Base-by-base conservation (phyloP, 768 basidiomycete species). In the Suillus paluster region DNA sequence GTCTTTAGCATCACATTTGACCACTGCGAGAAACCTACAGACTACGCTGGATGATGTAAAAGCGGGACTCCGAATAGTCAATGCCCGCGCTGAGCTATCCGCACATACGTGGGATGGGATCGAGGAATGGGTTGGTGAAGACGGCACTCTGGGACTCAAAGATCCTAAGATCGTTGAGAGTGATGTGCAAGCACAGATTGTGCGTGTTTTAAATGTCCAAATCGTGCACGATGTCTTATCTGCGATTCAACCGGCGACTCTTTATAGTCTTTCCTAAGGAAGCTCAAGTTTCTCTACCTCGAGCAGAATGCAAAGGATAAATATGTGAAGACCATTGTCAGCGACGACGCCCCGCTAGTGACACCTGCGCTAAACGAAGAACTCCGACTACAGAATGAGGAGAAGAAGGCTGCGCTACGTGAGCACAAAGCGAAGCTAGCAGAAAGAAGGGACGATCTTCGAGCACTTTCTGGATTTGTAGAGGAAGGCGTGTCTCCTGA, bases 231-330 rank as follows among this genome's bases (percentile, higher is more conserved):
- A 5, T 5, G 3, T 2, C 44, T 5, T 10, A 42, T 33, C 10
- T 45, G 10, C 2, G 27, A 15, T 64, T 65, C 49, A 74, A 48
- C 44, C 39, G 27, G 27, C 27, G 19, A 9, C 14, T 9, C 25
- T 54, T n/a, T 3, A 17, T 57, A 92, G 91, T 79, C 86, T 8
- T 91, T 87, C 67, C 78, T 94, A 21, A 82, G 89, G 25, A 92
- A 92, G 68, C 84, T 95, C 30, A 96, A 96, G 75, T 94, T 93
- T 69, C 90, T 92, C 65, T 95, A 94, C 70, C 78, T 95, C 19
- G 93, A 97, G 69, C 92, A 94, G 73, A 92, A 94, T 66, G 92
- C 95, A 4, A 97, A 96, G 71, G 87, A 93, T 68, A 88, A 90
- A 74, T 96, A 95, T 69, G 82, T 95, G 67, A 90, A 90, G 72